Evolutionary conservation across 192 early-diverging fungal genomes (phyloP).

Genomic region (Umbelopsis sp.): DNA sequence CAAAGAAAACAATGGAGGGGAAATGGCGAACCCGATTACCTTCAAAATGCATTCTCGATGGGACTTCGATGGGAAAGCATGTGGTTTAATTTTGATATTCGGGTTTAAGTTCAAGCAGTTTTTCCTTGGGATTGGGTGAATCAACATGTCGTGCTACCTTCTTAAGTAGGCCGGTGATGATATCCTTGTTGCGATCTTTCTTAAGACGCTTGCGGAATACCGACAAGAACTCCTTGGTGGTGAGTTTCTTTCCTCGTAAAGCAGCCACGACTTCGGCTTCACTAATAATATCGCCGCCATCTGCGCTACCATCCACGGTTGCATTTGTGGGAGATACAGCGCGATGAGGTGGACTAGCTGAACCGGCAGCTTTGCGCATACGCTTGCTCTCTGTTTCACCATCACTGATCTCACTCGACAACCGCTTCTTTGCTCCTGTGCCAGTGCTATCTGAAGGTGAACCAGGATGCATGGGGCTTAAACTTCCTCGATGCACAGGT

Average conservation of each 20-base stretch:
- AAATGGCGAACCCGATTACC: too few species aligned
- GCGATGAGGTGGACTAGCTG: constrained; percentile 14
- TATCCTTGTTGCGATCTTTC: constrained; percentile 48
- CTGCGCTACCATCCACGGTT: neutral
- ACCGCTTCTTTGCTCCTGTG: neutral
- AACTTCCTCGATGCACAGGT: constrained; percentile 5
- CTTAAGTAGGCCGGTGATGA: constrained; percentile 47
- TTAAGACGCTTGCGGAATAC: constrained; percentile 66
- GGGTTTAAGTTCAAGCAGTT: constrained; percentile 40
- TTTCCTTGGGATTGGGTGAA: constrained; percentile 30
- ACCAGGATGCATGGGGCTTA: constrained; percentile 2
- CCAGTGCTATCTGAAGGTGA: constrained; percentile 5
- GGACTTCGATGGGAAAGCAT: too few species aligned
- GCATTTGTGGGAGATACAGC: neutral
- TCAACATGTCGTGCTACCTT: constrained; percentile 46
- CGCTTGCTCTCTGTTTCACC: neutral
- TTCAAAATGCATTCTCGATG: too few species aligned
- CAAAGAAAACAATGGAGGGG: too few species aligned
- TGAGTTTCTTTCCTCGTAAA: constrained; percentile 57
- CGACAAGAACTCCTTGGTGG: constrained; percentile 66
- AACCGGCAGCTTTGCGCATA: constrained; percentile 21
- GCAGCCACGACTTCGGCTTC: constrained; percentile 66
- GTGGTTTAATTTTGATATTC: constrained; percentile 37
- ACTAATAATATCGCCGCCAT: constrained; percentile 56
- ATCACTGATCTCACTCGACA: constrained; percentile 12